Evolutionary conservation across 1,284 basidiomycete species (phyloP).

Genomic region (Apiotrichum akiyoshidainum): DNA sequence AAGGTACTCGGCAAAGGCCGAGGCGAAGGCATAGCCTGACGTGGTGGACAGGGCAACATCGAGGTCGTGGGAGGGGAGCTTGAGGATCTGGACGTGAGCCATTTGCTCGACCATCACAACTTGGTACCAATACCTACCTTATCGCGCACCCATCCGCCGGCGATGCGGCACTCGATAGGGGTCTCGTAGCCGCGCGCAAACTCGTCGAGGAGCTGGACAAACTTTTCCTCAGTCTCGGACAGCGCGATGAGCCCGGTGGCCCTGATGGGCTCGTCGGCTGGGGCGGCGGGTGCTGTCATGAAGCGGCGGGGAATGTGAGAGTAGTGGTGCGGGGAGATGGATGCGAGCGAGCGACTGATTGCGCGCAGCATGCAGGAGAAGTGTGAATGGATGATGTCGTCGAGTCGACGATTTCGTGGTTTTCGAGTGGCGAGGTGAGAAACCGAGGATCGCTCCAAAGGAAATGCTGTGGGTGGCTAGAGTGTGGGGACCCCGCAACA

Average conservation of each 20-base stretch:
- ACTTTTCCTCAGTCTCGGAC: constrained; percentile 33
- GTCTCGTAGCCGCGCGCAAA: constrained; percentile 34
- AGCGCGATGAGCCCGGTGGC: constrained; percentile 11
- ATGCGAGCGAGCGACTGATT: not conserved
- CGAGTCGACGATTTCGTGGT: not conserved
- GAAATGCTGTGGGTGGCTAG: too few species aligned
- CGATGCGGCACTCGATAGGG: constrained; percentile 71
- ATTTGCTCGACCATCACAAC: too few species aligned
- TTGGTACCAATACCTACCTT: constrained; percentile 62
- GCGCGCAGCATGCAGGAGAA: not conserved
- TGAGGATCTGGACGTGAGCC: constrained; percentile 64
- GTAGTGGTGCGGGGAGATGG: not conserved
- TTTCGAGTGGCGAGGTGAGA: too few species aligned
- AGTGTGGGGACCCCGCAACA: too few species aligned
- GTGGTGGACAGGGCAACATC: constrained; percentile 87
- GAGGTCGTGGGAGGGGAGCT: constrained; percentile 81
- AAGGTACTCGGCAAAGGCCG: constrained; percentile 69
- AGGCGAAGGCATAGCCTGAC: constrained; percentile 87
- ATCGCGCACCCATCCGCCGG: constrained; percentile 95
- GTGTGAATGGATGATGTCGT: not conserved
- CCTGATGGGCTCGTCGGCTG: constrained; percentile 9
- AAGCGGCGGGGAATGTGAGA: constrained; percentile 29
- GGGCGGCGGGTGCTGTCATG: not conserved
- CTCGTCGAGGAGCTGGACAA: constrained; percentile 42
- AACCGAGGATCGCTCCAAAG: too few species aligned